Evolutionary conservation across 1,284 basidiomycete species (phyloP).

Genomic region (Cryptococcus sp.): DNA sequence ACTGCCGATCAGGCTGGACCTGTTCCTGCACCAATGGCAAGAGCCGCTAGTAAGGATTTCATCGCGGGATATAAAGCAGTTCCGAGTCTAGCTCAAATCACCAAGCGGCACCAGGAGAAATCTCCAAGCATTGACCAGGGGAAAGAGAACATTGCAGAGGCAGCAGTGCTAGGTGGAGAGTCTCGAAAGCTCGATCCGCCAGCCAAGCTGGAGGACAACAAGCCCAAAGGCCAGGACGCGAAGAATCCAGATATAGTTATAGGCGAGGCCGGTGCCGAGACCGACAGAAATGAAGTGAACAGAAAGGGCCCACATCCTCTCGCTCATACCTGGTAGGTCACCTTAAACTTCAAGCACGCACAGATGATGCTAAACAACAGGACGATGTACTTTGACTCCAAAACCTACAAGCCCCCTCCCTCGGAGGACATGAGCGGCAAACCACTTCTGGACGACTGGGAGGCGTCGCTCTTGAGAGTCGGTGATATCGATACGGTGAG

Average conservation of each 20-base stretch:
- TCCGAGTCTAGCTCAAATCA: constrained; percentile 73
- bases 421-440: constrained; percentile 39
- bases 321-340: constrained; percentile 69
- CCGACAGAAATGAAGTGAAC: constrained; percentile 53
- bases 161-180: neutral
- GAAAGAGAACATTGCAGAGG: neutral
- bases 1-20: neutral
- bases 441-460: constrained; percentile 29
- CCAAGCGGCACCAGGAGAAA: constrained; percentile 51
- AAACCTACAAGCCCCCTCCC: constrained; percentile 59
- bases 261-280: constrained; percentile 4
- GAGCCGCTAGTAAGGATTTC: constrained; percentile 11
- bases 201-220: neutral
- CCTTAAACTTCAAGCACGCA: constrained; percentile 4
- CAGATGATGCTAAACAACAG: constrained; percentile 48
- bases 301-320: constrained; percentile 52
- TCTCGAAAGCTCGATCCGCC: neutral
- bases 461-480: constrained; percentile 70
- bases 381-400: constrained; percentile 85
- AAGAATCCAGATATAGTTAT: neutral
- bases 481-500: constrained; percentile 70
- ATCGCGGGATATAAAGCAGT: constrained; percentile 78
- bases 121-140: no score
- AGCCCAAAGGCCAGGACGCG: neutral
- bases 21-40: neutral